Evolutionary conservation across 257 asterid genomes (phyloP), one percentile per base, ranked within the genome.

Genomic region (Marsdenia floribunda): DNA sequence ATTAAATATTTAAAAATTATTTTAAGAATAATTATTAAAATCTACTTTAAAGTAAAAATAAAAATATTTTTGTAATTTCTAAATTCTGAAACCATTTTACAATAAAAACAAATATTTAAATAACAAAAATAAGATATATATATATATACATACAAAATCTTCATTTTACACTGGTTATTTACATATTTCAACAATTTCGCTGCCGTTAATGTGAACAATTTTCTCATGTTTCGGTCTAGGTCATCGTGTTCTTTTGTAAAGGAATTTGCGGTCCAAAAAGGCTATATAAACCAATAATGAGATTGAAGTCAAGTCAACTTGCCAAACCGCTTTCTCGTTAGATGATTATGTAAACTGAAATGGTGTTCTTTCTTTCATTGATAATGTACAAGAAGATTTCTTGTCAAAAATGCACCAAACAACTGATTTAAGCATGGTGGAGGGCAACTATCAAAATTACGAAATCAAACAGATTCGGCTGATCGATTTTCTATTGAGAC

Each of bases 351-450:
- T 44, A 44, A 44, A 69, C 75, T 44, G 21, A 57, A 57, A 29
- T 44, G 8, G 49, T 44, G 53, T 60, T 52, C 22, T 58, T 69
- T 70, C 71, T 72, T 67, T 65, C 44, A 26, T 59, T 33, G 19
- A 60, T 71, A 61, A 60, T 70, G 65, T 71, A 77, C 76, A 77
- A n/a, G 50, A 71, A 77, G 53, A 1, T 72, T 70, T 54, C 24
- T 59, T n/a, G 42, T 16, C 49, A n/a, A 38, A 76, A 12, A 52
- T 49, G 66, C 63, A 26, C 55, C 35, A 66, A 16, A 29, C 21
- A 38, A 52, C 65, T 59, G 71, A 58, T 16, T 8, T 33, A 33
- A 59, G 80, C 71, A 69, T 46, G 75, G 40, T 26, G 40, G 67
- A 44, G 12, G 21, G 12, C 21, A 42, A 44, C 55, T 40, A 68